Conservation (phyloP, 768 basidiomycete genomes). For the Xanthoconium stramineum region DNA sequence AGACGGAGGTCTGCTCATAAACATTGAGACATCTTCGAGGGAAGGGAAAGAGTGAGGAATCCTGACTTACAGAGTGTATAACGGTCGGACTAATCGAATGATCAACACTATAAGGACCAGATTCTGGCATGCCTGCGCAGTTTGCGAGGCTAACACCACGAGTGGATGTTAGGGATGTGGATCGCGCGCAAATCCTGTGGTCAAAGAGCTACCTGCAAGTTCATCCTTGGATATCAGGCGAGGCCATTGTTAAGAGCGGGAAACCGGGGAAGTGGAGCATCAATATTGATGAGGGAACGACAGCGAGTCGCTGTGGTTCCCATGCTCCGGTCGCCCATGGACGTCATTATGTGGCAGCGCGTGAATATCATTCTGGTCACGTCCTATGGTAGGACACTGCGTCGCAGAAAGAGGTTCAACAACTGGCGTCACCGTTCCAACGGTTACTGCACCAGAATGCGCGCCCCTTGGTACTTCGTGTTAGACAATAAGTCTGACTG, state of each 20-base stretch:
- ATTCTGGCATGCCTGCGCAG: not conserved
- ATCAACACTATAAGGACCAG: not conserved
- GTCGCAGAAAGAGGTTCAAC: too few relatives aligned
- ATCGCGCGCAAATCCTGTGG: not conserved
- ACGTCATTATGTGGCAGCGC: too few relatives aligned
- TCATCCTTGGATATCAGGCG: not conserved
- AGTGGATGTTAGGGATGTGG: not conserved
- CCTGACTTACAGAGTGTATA: conserved; percentile 1
- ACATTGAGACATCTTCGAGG: not conserved
- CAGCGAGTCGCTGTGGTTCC: too few relatives aligned
- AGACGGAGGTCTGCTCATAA: not conserved
- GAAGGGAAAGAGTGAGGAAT: too few relatives aligned
- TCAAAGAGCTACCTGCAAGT: not conserved
- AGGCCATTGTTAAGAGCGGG: conserved; percentile 9
- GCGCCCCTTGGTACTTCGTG: too few relatives aligned
- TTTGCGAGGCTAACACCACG: not conserved
- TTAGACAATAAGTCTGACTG: too few relatives aligned
- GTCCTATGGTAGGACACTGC: too few relatives aligned
- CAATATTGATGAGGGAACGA: conserved; percentile 6
- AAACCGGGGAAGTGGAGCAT: not conserved
- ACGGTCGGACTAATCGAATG: not conserved
- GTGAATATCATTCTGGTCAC: too few relatives aligned
- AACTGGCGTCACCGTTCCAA: too few relatives aligned
- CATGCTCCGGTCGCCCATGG: not conserved
- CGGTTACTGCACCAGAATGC: too few relatives aligned